Evolutionary conservation across 345 rosid genomes (phyloP).

Genomic region (Eucalyptus curtisii): DNA sequence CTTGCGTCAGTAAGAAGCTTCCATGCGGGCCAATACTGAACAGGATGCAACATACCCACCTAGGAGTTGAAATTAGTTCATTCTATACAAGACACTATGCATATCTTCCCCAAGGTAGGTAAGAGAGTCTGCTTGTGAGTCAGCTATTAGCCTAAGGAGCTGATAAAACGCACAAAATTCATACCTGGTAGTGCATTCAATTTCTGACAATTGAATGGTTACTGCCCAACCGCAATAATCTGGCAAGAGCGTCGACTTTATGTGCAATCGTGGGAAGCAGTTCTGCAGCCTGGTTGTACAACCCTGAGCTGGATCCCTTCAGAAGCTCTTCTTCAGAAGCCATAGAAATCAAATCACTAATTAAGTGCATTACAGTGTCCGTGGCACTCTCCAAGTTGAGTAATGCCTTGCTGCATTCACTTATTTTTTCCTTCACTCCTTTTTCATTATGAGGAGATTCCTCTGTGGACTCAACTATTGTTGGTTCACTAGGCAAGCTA

Average conservation of each 20-base stretch:
- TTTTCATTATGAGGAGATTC: not conserved
- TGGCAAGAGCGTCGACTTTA: conserved; percentile 26
- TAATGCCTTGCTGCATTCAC: conserved; percentile 43
- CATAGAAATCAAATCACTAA: conserved; percentile 18
- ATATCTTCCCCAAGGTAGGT: not conserved
- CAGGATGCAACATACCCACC: not conserved
- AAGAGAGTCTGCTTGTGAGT: not conserved
- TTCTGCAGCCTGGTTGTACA: conserved; percentile 27
- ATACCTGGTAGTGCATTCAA: not conserved
- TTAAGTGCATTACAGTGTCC: conserved; percentile 13
- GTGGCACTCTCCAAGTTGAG: conserved; percentile 30
- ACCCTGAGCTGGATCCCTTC: conserved; percentile 12
- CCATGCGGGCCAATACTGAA: not conserved
- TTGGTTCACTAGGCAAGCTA: not conserved
- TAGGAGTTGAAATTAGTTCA: not conserved
- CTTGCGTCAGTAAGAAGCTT: not conserved
- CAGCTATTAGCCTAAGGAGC: not conserved
- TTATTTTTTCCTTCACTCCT: conserved; percentile 15
- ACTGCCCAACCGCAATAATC: conserved; percentile 4
- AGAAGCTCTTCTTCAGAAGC: conserved; percentile 21
- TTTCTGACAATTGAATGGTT: not conserved
- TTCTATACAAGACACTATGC: not conserved
- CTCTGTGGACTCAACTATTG: not conserved
- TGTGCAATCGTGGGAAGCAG: conserved; percentile 37
- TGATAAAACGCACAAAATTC: not conserved